Percentiles rank a stretch among this genome's conserved stretches.
Conservation (phyloP, 192 early-diverging fungal species). For the Entomortierella beljakovae region DNA sequence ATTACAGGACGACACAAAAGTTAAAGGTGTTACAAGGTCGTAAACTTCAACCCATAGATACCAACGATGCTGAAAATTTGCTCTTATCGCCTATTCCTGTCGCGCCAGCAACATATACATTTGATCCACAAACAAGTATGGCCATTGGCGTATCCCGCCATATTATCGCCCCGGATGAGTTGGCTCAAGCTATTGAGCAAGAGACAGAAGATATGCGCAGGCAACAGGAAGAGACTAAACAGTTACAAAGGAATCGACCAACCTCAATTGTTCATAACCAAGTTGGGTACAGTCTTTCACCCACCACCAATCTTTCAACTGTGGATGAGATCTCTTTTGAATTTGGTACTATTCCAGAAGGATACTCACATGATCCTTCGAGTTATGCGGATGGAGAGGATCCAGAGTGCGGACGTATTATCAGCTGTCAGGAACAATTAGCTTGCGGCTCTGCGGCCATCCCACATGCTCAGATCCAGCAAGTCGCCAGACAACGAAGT, state of each 20-base stretch:
- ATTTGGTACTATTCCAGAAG: background rate
- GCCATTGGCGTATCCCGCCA: constrained; percentile 44
- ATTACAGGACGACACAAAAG: constrained; percentile 49
- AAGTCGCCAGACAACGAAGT: constrained; percentile 10
- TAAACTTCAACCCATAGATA: constrained; percentile 7
- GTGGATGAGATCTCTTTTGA: constrained; percentile 15
- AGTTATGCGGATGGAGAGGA: background rate
- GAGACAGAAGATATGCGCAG: constrained; percentile 28
- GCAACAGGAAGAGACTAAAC: constrained; percentile 12
- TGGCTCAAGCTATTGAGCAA: constrained; percentile 37
- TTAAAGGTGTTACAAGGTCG: constrained; percentile 16
- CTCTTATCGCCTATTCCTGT: background rate
- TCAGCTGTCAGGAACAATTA: constrained; percentile 29
- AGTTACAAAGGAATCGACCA: constrained; percentile 26
- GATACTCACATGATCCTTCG: no score
- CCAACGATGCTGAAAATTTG: background rate
- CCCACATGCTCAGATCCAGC: background rate
- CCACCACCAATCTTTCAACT: constrained; percentile 12
- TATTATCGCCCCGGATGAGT: constrained; percentile 46
- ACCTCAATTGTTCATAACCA: constrained; percentile 30
- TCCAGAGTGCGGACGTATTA: constrained; percentile 27
- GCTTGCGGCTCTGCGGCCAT: background rate
- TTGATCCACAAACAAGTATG: background rate
- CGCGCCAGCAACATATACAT: background rate
- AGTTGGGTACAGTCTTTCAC: background rate